Evolutionary conservation across 1,284 basidiomycete species (phyloP).

Genomic region (Phylloporus sp.): DNA sequence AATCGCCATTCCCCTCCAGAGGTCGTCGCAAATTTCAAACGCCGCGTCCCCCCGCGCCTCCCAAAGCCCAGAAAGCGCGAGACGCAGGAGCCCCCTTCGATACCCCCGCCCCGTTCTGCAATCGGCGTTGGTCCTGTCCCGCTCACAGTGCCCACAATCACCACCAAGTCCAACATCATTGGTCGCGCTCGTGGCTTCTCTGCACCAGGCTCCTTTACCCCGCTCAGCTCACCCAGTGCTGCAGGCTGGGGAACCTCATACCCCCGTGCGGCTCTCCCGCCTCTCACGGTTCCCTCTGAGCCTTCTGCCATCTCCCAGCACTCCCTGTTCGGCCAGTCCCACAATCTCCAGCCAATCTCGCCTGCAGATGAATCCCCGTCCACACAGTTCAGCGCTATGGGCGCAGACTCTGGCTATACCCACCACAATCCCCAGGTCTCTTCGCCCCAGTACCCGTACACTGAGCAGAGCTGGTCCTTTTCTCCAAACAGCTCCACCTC

Average conservation of each 20-base stretch:
- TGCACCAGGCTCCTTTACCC: constrained; percentile 78
- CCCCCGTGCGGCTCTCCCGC: constrained; percentile 72
- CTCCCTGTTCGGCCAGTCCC: constrained; percentile 63
- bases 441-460: constrained; percentile 66
- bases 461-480: constrained; percentile 68
- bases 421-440: constrained; percentile 55
- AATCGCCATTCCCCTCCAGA: constrained; percentile 87
- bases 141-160: constrained; percentile 63
- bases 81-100: constrained; percentile 62
- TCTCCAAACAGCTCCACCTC: constrained; percentile 62
- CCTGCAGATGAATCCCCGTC: constrained; percentile 72
- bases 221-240: constrained; percentile 63
- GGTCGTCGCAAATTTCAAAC: constrained; percentile 90
- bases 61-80: constrained; percentile 84
- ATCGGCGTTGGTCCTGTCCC: constrained; percentile 70
- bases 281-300: constrained; percentile 81
- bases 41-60: constrained; percentile 88
- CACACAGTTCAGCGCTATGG: constrained; percentile 64
- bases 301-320: constrained; percentile 64
- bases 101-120: constrained; percentile 77
- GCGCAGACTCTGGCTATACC: constrained; percentile 44
- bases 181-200: constrained; percentile 78
- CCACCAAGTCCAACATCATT: constrained; percentile 49
- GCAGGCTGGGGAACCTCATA: constrained; percentile 67
- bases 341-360: constrained; percentile 69